Evolutionary conservation across 345 rosid species (phyloP), one percentile per base, ranked within the genome.

Genomic region (Aquilaria sinensis): DNA sequence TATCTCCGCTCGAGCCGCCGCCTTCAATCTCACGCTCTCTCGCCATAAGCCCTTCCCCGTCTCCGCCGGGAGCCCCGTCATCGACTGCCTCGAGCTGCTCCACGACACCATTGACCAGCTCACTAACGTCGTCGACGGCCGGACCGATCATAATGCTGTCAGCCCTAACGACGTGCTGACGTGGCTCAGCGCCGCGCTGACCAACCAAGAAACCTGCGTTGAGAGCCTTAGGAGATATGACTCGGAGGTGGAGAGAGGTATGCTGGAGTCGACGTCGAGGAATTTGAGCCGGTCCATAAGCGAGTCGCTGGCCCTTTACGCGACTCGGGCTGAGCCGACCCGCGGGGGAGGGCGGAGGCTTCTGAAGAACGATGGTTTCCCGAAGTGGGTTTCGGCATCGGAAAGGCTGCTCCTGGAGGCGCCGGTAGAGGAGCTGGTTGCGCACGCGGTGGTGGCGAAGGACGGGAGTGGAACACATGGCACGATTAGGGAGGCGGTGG

Each of bases 391-490:
- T 29, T 58, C 78, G 0, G 49, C 45, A 8, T 13, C 59, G 9
- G 80, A 73, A 4, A 16, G 78, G 70, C 78, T 58, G 72, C 81
- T 83, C 68, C 78, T 83, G 47, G 82, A 78, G 64, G 71, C 83
- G 56, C 52, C 80, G 12, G 68, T 67, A 57, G 77, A 51, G 52
- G 85, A 79, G n/a, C 51, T 81, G n/a, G 52, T 60, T 43, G 62
- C 72, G 8, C 67, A 73, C 45, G 82, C 81, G 5, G 82, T 83
- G 67, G 89, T 83, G 65, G 82, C 85, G 12, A 51, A 54, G 56
- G 84, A 83, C 33, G 88, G 88, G 41, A 80, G 75, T 47, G 85
- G 85, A 41, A 81, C 85, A 1, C 88, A 83, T 32, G 71, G 60
- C 61, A 83, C 62, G 29, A 10, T 81, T 13, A 73, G 71, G 32